These are phyloP conservation scores for Fraxinus ornus DNA, from an alignment of 305 asterid genomes.

Conservation along the genomic window DNA sequence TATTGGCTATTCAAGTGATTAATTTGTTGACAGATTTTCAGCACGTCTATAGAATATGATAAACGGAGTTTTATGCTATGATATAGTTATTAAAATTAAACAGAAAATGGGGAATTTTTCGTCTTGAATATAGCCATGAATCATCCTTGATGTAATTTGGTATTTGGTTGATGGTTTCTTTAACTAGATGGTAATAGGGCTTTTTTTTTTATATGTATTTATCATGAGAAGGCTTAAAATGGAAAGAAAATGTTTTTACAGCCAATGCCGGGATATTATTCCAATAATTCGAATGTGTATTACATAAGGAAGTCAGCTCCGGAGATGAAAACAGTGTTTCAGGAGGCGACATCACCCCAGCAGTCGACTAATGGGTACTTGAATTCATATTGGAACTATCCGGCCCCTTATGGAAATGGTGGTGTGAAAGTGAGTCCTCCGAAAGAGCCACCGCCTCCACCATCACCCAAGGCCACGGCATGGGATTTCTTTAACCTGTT, in stretches of 20 bases:
- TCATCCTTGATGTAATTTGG: background rate
- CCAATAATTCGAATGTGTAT: constrained; percentile 44
- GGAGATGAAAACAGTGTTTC: constrained; percentile 61
- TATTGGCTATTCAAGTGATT: background rate
- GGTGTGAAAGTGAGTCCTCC: constrained; percentile 38
- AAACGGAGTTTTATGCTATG: background rate
- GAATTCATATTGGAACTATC: constrained; percentile 50
- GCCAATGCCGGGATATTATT: constrained; percentile 33
- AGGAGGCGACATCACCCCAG: constrained; percentile 48
- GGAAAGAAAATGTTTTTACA: background rate
- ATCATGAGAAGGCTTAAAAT: background rate
- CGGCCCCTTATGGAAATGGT: constrained; percentile 36
- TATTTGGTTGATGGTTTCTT: background rate
- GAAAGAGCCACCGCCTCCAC: constrained; percentile 79
- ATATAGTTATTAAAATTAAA: constrained; percentile 1
- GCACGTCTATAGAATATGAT: too few relatives aligned
- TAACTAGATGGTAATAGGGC: background rate
- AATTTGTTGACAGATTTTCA: background rate
- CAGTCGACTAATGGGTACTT: constrained; percentile 50
- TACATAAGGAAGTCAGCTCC: constrained; percentile 82
- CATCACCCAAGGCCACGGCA: constrained; percentile 64
- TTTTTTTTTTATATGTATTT: background rate
- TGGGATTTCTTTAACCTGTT: constrained; percentile 88
- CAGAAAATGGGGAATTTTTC: background rate
- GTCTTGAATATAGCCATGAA: background rate